Conservation (phyloP, 169 alveolate species). For the Plasmodium chabaudi region DNA sequence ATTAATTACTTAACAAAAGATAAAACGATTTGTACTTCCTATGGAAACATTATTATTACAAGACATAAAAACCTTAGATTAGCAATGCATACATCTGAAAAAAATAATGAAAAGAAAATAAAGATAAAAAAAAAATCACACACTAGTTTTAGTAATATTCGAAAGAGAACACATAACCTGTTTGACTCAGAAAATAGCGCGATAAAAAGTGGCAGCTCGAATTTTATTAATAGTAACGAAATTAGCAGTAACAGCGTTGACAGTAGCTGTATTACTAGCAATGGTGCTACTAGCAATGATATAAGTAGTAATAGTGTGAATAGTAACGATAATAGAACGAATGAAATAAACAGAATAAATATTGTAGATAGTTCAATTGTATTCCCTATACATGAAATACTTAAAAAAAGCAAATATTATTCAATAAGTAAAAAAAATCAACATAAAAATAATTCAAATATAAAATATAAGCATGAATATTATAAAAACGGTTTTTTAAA, state of each 20-base stretch:
- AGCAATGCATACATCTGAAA: conserved; percentile 23
- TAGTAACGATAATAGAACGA: background rate
- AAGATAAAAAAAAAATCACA: background rate
- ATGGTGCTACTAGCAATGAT: background rate
- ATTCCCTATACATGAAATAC: background rate
- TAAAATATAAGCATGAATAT: background rate
- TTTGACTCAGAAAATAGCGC: too few species aligned
- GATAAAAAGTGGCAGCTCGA: background rate
- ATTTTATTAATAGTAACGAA: background rate
- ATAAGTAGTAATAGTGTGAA: background rate
- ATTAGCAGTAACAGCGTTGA: background rate
- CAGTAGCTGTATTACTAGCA: background rate
- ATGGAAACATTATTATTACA: conserved; percentile 65
- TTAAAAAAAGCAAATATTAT: background rate
- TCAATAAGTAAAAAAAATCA: background rate
- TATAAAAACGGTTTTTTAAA: conserved; percentile 13
- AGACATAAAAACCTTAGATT: conserved; percentile 60
- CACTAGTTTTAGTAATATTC: background rate
- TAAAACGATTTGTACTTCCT: background rate
- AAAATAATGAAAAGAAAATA: background rate
- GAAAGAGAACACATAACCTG: background rate
- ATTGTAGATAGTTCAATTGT: background rate
- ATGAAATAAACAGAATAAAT: background rate
- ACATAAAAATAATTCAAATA: conserved; percentile 6
- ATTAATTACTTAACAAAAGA: background rate